Percentiles rank a stretch among this genome's conserved stretches.
Evolutionary conservation across 2,329 filamentous ascomycete genomes (phyloP).

Genomic region (Paraphoma chrysanthemicola): DNA sequence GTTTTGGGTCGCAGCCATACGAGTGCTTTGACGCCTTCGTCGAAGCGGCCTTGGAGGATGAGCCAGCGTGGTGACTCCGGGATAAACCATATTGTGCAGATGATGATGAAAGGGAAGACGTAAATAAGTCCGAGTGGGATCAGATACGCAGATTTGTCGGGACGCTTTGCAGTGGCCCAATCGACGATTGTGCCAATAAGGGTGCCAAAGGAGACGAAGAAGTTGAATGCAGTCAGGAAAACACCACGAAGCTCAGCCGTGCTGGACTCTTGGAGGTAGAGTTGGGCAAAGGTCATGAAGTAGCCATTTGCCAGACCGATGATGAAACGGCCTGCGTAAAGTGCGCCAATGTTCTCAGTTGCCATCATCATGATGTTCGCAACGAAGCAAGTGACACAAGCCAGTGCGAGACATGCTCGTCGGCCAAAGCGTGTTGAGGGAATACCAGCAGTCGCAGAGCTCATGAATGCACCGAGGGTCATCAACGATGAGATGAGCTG

Average conservation of each 20-base stretch:
- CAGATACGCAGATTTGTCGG: constrained; percentile 47
- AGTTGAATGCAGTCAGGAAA: constrained; percentile 57
- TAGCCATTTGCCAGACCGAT: constrained; percentile 65
- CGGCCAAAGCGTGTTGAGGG: constrained; percentile 54
- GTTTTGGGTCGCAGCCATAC: constrained; percentile 41
- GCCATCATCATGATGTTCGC: constrained; percentile 67
- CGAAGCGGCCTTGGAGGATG: constrained; percentile 38
- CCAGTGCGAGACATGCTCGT: constrained; percentile 54
- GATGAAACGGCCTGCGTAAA: constrained; percentile 63
- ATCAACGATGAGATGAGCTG: constrained; percentile 56
- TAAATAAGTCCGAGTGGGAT: constrained; percentile 63
- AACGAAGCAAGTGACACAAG: constrained; percentile 58
- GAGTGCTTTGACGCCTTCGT: constrained; percentile 48
- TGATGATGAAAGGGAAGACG: constrained; percentile 53
- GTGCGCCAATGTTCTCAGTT: constrained; percentile 59
- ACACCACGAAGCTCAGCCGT: constrained; percentile 60
- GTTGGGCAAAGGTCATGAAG: constrained; percentile 62
- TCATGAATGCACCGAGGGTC: constrained; percentile 55
- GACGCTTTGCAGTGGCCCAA: constrained; percentile 53
- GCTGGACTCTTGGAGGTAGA: constrained; percentile 60
- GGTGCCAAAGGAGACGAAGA: constrained; percentile 56
- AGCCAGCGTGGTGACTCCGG: constrained; percentile 43
- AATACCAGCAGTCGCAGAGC: constrained; percentile 49
- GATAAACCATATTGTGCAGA: constrained; percentile 44
- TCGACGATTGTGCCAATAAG: constrained; percentile 59